Evolutionary conservation across 2,329 filamentous ascomycete genomes (phyloP), one percentile per base, ranked within the genome.

Genomic region (Fusarium brevicatenulatum): DNA sequence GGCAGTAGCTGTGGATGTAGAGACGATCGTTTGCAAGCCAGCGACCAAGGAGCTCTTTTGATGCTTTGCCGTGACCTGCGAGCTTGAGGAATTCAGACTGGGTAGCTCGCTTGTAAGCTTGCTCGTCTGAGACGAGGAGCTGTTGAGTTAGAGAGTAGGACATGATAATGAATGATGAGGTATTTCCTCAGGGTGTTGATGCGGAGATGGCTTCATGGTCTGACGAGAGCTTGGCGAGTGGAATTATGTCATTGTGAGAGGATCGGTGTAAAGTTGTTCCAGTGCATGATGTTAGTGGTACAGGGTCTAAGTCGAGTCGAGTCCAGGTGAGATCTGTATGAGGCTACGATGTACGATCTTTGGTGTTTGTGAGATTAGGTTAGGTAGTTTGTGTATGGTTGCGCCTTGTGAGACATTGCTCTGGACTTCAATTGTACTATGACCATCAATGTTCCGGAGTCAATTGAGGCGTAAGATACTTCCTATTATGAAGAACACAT

Each of bases 21-120:
- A 94, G 87, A 13, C 90, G 85, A 80, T 94, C 92, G 80, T 93
- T 92, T 18, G 90, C 88, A 47, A 94, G 88, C 92, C 92, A 94
- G 79, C 86, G 85, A 25, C 87, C 86, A 16, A 94, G 83, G 2
- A 85, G 81, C 1, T 83, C 77, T 54, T 89, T 89, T 23, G 88
- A 83, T 23, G 92, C 83, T 0, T 86, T 87, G 28, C 92, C 92
- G 62, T 86, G 84, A 19, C 91, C 91, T 10, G 92, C 91, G 53
- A 89, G 86, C 16, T 84, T 85, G 57, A 94, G 88, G 81, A 94
- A 94, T 0, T 89, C 85, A 60, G 90, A 87, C 67, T 91, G 90
- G 0, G 91, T 93, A 16, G 92, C 91, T 34, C 81, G 80, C 7
- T 80, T 82, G 79, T 89, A 89, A 52, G 83, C 82, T 8, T 80